Conservation (phyloP, 1,284 basidiomycete genomes). For the Heliocybe sulcata region DNA sequence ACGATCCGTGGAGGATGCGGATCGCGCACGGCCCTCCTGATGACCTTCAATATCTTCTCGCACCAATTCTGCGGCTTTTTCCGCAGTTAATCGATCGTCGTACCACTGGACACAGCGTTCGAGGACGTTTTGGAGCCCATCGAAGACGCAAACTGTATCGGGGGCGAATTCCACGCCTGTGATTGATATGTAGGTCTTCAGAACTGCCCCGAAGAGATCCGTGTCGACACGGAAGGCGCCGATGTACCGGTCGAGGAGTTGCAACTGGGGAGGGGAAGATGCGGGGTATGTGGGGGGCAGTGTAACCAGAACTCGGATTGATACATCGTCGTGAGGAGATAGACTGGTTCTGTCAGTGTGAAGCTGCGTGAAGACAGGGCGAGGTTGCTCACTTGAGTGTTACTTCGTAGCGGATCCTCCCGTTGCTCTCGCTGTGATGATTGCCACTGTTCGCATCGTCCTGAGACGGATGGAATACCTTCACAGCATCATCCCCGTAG, state of each 20-base stretch:
- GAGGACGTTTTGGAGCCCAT: conserved; percentile 76
- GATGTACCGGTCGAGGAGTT: conserved; percentile 81
- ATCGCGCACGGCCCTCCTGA: conserved; percentile 2
- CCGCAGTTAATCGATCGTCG: conserved; percentile 48
- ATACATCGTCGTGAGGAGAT: conserved; percentile 48
- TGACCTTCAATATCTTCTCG: conserved; percentile 37
- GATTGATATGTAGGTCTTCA: conserved; percentile 77
- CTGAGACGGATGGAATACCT: conserved; percentile 38
- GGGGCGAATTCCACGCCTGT: conserved; percentile 69
- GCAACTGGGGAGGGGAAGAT: conserved; percentile 70
- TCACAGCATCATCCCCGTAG: conserved; percentile 65
- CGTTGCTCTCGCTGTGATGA: conserved; percentile 16
- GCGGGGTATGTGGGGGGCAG: conserved; percentile 69
- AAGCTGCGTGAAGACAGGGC: conserved; percentile 18
- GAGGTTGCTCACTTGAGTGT: conserved; percentile 32
- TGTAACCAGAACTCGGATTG: conserved; percentile 66
- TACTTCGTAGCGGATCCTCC: conserved; percentile 60
- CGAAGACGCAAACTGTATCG: conserved; percentile 80
- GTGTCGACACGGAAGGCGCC: conserved; percentile 73
- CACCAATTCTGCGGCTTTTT: conserved; percentile 47
- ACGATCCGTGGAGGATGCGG: neutral
- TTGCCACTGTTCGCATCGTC: conserved; percentile 14
- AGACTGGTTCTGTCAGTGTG: conserved; percentile 31
- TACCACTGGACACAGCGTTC: conserved; percentile 70
- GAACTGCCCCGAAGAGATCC: conserved; percentile 66